Base-by-base conservation (phyloP, 1,284 basidiomycete genomes). In the Papiliotrema nemorosa region DNA sequence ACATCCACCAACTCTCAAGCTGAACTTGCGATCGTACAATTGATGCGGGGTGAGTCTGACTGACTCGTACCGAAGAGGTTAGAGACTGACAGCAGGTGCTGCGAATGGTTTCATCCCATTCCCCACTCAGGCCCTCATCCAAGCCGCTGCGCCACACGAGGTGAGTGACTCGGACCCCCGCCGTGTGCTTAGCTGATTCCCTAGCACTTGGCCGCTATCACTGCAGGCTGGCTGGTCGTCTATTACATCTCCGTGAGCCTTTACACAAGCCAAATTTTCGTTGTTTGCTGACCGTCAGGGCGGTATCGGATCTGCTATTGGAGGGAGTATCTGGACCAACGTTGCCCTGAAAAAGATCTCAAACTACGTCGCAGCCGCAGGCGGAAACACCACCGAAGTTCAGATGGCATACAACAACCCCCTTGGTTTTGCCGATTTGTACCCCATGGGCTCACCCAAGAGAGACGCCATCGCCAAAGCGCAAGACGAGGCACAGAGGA, bases 301-400 rank as follows among this genome's bases (percentile, higher is more conserved):
- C 16, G 74, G 70, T 27, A 67, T 75, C 50, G 73, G 73, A 1
- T 53, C 61, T 0, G 67, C 70, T 14, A 72, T 74, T 43, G 67
- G 69, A 5, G 73, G 74, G 14, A 69, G 63, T 12, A 71, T 75
- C 47, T 75, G 73, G 72, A 66, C 65, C 31, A 72, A 71, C 54
- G 43, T 58, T 26, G 61, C 70, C 24, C 70, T 69, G 3, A 34
- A 49, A 24, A 64, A 64, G 52, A 53, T 74, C 29, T 29, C 54
- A 16, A 14, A 37, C 2, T 69, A 70, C 49, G 58, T 72, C 40
- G 35, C 34, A 22, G 47, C 37, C 39, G 21, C 18, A 9, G 35
- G 40, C 24, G 45, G 37, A 38, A 63, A 73, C 50, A 42, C 48
- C 13, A 61, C 62, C 2, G 47, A 72, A 22, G 58, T 57, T 37